These are phyloP conservation scores for Aspergillus taichungensis DNA, from an alignment of 495 filamentous ascomycete species.

Conservation along the genomic window DNA sequence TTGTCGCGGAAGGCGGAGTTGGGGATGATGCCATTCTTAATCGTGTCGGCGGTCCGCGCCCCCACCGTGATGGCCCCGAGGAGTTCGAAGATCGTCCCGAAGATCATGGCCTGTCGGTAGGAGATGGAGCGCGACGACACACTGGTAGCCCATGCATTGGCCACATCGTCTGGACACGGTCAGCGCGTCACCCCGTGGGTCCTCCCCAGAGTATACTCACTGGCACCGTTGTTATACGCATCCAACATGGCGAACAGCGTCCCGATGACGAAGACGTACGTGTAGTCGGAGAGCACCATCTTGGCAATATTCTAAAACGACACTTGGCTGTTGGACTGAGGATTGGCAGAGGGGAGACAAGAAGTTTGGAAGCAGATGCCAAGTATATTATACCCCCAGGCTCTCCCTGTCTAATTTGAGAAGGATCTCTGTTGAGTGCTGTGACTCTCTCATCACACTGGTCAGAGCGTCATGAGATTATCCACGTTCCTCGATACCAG, in stretches of 20 bases:
- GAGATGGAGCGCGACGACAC: conserved; percentile 61
- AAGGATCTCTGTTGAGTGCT: no score
- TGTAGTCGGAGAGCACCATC: conserved; percentile 49
- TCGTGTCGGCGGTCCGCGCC: conserved; percentile 50
- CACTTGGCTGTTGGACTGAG: not conserved
- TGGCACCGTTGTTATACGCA: conserved; percentile 62
- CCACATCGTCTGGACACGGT: conserved; percentile 52
- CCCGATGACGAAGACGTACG: conserved; percentile 68
- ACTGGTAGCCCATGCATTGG: conserved; percentile 65
- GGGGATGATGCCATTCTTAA: conserved; percentile 52
- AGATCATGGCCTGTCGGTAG: conserved; percentile 59
- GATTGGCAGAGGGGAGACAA: not conserved
- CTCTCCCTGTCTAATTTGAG: no score
- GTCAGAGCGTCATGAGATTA: no score
- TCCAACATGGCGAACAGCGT: conserved; percentile 68
- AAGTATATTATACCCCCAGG: no score
- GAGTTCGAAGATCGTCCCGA: conserved; percentile 57
- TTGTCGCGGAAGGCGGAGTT: conserved; percentile 38
- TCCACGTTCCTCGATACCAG: no score
- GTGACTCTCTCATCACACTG: no score
- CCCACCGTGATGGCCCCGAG: conserved; percentile 52
- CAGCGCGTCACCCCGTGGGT: not conserved
- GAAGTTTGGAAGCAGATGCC: not conserved
- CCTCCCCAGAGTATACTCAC: conserved; percentile 28
- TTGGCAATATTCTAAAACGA: conserved; percentile 16